Conservation (phyloP, 2,329 filamentous ascomycete species). For the Mariannaea elegans region DNA sequence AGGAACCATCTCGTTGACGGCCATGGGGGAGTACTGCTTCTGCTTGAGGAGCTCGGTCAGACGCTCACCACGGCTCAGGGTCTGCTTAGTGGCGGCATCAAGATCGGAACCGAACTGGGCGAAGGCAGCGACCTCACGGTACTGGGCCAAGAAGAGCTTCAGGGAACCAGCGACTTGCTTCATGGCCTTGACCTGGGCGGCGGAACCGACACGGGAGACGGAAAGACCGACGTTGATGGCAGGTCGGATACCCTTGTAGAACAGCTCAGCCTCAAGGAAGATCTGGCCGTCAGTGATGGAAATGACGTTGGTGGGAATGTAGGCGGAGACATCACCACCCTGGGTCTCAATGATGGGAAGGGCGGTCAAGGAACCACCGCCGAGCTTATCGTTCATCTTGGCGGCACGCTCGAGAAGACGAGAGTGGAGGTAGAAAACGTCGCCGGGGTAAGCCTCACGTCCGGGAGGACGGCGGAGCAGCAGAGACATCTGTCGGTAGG, state of each 20-base stretch:
- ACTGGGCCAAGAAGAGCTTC: conserved; percentile 99
- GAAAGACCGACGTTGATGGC: conserved; percentile 99
- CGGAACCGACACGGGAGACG: conserved; percentile 99
- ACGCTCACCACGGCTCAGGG: conserved; percentile 96
- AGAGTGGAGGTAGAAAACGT: conserved; percentile 99
- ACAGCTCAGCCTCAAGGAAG: conserved; percentile 98
- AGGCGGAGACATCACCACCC: conserved; percentile 99
- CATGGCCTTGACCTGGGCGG: conserved; percentile 99
- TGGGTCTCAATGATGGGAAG: conserved; percentile 99
- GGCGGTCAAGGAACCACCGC: conserved; percentile 95
- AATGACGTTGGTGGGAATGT: conserved; percentile 99
- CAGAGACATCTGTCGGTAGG: conserved; percentile 98
- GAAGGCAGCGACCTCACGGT: conserved; percentile 99
- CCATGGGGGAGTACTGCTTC: conserved; percentile 99
- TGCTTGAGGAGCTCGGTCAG: conserved; percentile 99
- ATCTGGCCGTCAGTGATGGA: conserved; percentile 99
- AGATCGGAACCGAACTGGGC: conserved; percentile 99
- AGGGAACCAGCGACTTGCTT: conserved; percentile 99
- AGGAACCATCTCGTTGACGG: conserved; percentile 99
- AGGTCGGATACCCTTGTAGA: conserved; percentile 99
- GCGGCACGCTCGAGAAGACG: conserved; percentile 99
- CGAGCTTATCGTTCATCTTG: conserved; percentile 97
- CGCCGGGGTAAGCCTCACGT: conserved; percentile 99
- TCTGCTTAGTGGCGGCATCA: conserved; percentile 99
- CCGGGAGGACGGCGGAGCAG: conserved; percentile 96